Base-by-base conservation (phyloP, 495 filamentous ascomycete species). In the Sphaerosporella brunnea region DNA sequence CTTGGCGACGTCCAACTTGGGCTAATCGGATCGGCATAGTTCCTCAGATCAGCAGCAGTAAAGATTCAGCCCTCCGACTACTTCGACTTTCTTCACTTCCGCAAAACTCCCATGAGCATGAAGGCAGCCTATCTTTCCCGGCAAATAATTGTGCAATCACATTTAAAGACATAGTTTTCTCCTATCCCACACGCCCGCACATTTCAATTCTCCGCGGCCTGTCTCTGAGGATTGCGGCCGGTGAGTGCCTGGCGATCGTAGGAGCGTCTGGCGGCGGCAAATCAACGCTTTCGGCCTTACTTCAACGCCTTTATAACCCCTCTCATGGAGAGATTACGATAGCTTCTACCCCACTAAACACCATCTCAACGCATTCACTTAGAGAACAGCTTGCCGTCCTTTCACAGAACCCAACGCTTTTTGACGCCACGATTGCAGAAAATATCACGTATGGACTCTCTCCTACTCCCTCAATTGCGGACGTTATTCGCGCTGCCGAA, bases 211-310 rank as follows among this genome's bases (percentile, higher is more conserved):
- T 77, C 7, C 66, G 70, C 19, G 56, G 72, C 11, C 54, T 83
- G 11, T 69, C 61, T 34, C 53, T 83, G 4, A 49, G 36, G 2
- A 50, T 55, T 4, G 79, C 81, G 9, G 82, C 88, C n/a, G 86
- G 86, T 4, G 90, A 93, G 64, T 84, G 77, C 16, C 85, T 86
- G n/a, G 90, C 90, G 1, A 68, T 97, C 11, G 87, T 93, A 20
- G 90, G 58, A 4, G 62, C 72, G 2, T 94, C 86, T 0, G 92
- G 92, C 0, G 81, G 75, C 20, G 88, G 90, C 0, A 97, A 97
- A 66, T 85, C 78, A 11, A 96, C 92, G 0, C 72, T 95, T 35
- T 73, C 78, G 0, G 76, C 78, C 0, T 64, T 97, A 0, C 69
- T 96, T 0, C 63, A 90, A 0, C 69, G 73, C 1, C 69, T 86